Evolutionary conservation across 2,329 filamentous ascomycete genomes (phyloP).

Genomic region (Aspergillus phoenicis): DNA sequence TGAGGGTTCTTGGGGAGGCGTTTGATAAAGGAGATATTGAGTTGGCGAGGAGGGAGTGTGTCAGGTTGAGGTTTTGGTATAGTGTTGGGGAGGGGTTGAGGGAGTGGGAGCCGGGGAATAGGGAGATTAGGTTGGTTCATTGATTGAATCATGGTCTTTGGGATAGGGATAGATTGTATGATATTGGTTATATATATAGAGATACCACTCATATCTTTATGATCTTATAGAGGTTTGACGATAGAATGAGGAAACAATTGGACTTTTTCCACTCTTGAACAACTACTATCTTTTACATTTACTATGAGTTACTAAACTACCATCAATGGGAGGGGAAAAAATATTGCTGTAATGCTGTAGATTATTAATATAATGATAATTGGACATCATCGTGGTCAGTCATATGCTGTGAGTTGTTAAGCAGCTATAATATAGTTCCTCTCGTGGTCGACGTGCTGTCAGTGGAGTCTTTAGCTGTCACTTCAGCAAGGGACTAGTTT

Average conservation of each 20-base stretch:
- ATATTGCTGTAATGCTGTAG: too few relatives aligned
- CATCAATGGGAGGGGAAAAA: too few relatives aligned
- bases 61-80: constrained; percentile 84
- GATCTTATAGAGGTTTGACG: neutral
- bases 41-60: constrained; percentile 69
- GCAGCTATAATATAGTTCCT: neutral
- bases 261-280: neutral
- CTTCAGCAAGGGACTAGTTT: neutral
- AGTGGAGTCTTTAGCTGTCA: neutral
- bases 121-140: constrained; percentile 57
- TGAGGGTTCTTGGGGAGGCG: constrained; percentile 62
- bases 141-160: constrained; percentile 33
- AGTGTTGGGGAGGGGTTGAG: constrained; percentile 80
- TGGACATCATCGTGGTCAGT: neutral
- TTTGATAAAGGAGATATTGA: constrained; percentile 70
- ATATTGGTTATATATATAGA: neutral
- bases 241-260: too few relatives aligned
- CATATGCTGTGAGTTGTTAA: neutral
- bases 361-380: neutral
- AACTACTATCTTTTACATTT: neutral
- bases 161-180: neutral
- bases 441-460: neutral
- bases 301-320: too few relatives aligned
- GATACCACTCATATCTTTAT: neutral
- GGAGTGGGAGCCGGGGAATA: constrained; percentile 80